phyloP scores from a whole-genome alignment of 1,139 yeast species.

The Geotrichum phurueaensis region DNA sequence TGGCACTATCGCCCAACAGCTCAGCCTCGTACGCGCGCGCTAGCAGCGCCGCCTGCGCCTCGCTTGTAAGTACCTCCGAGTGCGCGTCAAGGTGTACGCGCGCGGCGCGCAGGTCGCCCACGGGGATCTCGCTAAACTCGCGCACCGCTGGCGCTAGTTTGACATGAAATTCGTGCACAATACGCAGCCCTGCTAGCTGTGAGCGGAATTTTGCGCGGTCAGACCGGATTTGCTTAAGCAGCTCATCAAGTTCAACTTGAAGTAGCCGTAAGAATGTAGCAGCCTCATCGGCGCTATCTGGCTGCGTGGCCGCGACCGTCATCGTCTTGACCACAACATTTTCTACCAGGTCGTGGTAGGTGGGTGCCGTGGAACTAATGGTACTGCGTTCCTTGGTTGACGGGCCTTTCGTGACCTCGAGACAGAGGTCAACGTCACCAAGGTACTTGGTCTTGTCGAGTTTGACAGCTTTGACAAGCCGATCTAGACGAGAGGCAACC shows the following conservation, averaged over 20 bases:
- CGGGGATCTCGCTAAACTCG: constrained; percentile 54
- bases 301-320: constrained; percentile 49
- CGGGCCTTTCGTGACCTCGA: constrained; percentile 24
- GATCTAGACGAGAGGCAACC: constrained; percentile 66
- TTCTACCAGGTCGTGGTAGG: constrained; percentile 88
- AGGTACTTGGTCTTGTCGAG: background rate
- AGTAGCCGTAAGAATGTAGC: constrained; percentile 29
- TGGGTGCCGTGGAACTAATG: constrained; percentile 46
- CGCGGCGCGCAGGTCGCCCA: constrained; percentile 44
- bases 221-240: constrained; percentile 39
- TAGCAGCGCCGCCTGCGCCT: background rate
- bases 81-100: constrained; percentile 52
- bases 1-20: background rate
- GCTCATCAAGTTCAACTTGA: constrained; percentile 32
- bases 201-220: constrained; percentile 52
- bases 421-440: constrained; percentile 8
- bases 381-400: constrained; percentile 29
- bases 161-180: background rate
- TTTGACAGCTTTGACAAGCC: constrained; percentile 40
- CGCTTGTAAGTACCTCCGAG: constrained; percentile 44
- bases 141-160: constrained; percentile 20
- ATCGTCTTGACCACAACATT: constrained; percentile 69
- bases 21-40: background rate
- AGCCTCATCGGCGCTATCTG: constrained; percentile 39
- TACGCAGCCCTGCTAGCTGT: background rate